These are phyloP conservation scores for Poronia punctata DNA, from an alignment of 495 filamentous ascomycete genomes.

Conservation along the genomic window DNA sequence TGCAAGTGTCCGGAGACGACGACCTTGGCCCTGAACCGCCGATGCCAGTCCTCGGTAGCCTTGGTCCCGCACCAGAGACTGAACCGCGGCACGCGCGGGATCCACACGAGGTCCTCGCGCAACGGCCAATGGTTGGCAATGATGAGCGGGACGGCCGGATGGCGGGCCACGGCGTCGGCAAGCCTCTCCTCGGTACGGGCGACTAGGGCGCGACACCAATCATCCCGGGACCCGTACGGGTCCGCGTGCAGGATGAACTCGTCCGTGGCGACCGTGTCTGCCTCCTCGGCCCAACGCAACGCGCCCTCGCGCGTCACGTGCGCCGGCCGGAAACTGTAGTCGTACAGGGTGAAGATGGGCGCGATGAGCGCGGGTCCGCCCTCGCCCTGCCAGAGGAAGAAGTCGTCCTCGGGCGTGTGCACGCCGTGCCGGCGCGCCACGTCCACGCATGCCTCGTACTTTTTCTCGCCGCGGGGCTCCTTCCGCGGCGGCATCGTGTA, in stretches of 20 bases:
- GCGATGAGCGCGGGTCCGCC: slow-evolving; percentile 21
- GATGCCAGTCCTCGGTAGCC: slow-evolving; percentile 25
- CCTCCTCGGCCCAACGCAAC: slow-evolving; percentile 26
- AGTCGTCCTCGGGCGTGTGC: slow-evolving; percentile 28
- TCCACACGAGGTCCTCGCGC: slow-evolving; percentile 28
- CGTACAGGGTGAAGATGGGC: slow-evolving; percentile 29
- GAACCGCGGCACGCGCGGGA: slow-evolving; percentile 26
- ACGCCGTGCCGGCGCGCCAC: slow-evolving; percentile 23
- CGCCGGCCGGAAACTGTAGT: slow-evolving; percentile 28
- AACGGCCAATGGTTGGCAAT: slow-evolving; percentile 30
- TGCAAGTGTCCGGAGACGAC: slow-evolving; percentile 28
- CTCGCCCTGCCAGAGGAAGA: slow-evolving; percentile 22
- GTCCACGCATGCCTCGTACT: slow-evolving; percentile 24
- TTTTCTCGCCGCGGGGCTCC: slow-evolving; percentile 21
- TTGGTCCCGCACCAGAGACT: slow-evolving; percentile 30
- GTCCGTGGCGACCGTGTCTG: slow-evolving; percentile 25
- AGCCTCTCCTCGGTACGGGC: slow-evolving; percentile 15
- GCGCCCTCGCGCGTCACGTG: slow-evolving; percentile 20
- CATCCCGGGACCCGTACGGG: slow-evolving; percentile 23
- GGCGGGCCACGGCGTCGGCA: slow-evolving; percentile 3
- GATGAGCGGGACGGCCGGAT: slow-evolving; percentile 14
- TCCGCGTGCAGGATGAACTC: slow-evolving; percentile 28
- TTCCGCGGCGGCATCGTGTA: slow-evolving; percentile 23
- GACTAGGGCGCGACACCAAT: slow-evolving; percentile 21
- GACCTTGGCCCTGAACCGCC: slow-evolving; percentile 24